phyloP scores from a whole-genome alignment of 179 eudicot species.

The Beta corolliflora region DNA sequence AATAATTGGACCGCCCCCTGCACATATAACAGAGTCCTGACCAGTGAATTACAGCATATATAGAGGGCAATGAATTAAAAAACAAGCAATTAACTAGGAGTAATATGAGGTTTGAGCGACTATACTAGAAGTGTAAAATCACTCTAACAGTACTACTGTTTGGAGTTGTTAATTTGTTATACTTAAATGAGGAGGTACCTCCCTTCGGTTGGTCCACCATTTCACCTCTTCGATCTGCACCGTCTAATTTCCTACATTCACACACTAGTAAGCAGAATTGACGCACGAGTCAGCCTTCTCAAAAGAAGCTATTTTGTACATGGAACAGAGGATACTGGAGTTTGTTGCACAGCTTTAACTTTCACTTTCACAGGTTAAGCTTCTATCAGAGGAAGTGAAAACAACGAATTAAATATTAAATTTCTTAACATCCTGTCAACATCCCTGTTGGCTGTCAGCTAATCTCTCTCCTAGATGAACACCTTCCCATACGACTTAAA shows the following conservation, averaged over 20 bases:
- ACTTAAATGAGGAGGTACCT: no score
- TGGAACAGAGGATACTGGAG: background rate
- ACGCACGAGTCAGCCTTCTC: background rate
- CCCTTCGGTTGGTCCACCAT: background rate
- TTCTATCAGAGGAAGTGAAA: background rate
- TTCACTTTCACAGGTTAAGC: background rate
- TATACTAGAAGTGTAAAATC: background rate
- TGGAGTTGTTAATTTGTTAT: no score
- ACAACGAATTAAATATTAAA: background rate
- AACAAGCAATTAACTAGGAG: background rate
- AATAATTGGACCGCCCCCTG: constrained; percentile 44
- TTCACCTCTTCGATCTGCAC: background rate
- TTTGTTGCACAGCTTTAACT: background rate
- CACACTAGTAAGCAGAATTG: background rate
- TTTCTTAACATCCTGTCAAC: background rate
- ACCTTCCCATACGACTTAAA: background rate
- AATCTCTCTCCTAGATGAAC: background rate
- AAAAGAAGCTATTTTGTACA: background rate
- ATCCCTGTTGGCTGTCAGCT: no score
- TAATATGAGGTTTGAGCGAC: background rate
- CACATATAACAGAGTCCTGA: background rate
- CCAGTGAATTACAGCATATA: background rate
- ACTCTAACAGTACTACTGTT: no score
- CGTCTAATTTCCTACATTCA: background rate
- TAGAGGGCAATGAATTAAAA: background rate